Conservation (phyloP, 1,139 yeast species). For the Pichia sp. region DNA sequence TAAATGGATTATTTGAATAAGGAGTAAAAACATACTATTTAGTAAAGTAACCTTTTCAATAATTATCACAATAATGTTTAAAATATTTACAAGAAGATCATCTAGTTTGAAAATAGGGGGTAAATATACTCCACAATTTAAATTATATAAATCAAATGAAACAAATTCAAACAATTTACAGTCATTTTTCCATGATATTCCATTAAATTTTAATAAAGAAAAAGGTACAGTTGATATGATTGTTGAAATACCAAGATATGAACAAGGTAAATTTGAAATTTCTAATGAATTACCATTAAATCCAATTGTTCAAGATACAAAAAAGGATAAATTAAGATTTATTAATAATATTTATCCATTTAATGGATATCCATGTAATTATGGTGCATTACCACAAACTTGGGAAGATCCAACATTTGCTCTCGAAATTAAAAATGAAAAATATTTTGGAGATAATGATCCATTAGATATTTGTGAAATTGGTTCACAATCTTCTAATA, state of each 20-base stretch:
- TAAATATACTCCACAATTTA: constrained; percentile 40
- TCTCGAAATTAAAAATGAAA: neutral
- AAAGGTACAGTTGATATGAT: constrained; percentile 74
- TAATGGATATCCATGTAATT: constrained; percentile 93
- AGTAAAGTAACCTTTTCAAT: too few species aligned
- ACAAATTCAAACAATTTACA: constrained; percentile 33
- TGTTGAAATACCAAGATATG: constrained; percentile 94
- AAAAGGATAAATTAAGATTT: constrained; percentile 81
- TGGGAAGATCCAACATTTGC: constrained; percentile 68
- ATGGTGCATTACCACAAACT: constrained; percentile 98
- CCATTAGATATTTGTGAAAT: constrained; percentile 96
- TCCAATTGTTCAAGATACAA: constrained; percentile 91
- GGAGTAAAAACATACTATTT: too few species aligned
- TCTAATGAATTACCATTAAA: constrained; percentile 66
- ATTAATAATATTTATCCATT: constrained; percentile 93
- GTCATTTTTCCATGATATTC: constrained; percentile 87
- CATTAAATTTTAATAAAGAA: constrained; percentile 60
- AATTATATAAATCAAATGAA: constrained; percentile 35
- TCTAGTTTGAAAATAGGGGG: constrained; percentile 34
- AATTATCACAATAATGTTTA: neutral
- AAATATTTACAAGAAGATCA: constrained; percentile 11
- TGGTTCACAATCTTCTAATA: constrained; percentile 38
- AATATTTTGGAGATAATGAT: constrained; percentile 81
- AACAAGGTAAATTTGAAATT: constrained; percentile 90
- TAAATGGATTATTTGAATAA: too few species aligned